Base-by-base conservation (phyloP, 768 basidiomycete species). In the Fistulinella prunicolor region DNA sequence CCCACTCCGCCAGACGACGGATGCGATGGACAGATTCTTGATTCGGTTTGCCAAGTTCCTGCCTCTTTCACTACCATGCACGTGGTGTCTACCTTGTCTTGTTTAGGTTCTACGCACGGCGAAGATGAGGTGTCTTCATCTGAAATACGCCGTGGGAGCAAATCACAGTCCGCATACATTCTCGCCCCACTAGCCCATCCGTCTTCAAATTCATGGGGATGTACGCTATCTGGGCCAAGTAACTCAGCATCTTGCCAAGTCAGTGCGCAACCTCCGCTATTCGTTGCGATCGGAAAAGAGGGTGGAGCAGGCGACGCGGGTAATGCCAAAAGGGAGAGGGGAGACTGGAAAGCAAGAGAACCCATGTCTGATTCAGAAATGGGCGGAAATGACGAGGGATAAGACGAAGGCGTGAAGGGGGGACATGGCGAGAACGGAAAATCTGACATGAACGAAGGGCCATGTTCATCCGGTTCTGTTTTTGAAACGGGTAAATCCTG, bases 391-490 rank as follows among this genome's bases (percentile, higher is more conserved):
- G 50, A 52, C 3, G 64, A 55, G 21, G 38, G 38, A 22, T 46
- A 36, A 10, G 66, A 56, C 4, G 54, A 58, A 16, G 57, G 30
- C 1, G 47, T 52, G 26, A 45, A 50, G 9, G 64, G 58, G 0
- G 67, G 65, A 23, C 26, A 47, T 16, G 62, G 60, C 2, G 52
- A 50, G 26, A 45, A 46, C 3, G 61, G 52, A 24, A 47, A 56
- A 5, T 17, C 45, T 1, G 47, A 26, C 19, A 42, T 40, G 13
- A 51, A 51, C 19, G 40, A 30, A 42, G 19, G 39, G 21, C 74
- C 77, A 24, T 69, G 46, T 12, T 73, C 61, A 53, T 81, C 78
- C 8, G 71, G 56, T 55, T 82, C 77, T 49, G 79, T 60, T 42
- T 69, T 59, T 6, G 63, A 58, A 36, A 70, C 26, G 8, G 64